Evolutionary conservation across 83 land plant genomes (phyloP), one percentile per base, ranked within the genome.

Genomic region (Picea abies): DNA sequence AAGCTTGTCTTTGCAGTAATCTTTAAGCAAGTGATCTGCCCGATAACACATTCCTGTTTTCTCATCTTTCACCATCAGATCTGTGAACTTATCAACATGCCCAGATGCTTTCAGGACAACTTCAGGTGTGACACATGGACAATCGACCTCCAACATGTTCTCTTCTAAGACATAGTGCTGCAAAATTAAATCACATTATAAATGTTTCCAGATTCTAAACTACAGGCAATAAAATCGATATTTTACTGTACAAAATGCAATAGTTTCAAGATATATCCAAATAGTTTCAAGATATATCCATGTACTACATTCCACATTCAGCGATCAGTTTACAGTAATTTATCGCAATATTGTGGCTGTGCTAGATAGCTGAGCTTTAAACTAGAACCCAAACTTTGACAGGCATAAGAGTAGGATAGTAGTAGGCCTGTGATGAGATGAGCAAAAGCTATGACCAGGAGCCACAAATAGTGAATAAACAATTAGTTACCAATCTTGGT

Each of bases 41-140:
- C 99, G 87, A 72, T 89, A 92, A 68, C 99, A 97, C 19, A 85
- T 82, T 5, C 99, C 98, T 20, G 92, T 89, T 82, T 91, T 94
- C 82, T 92, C 95, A 85, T 97, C 99, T 90, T 95, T 97, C 49
- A 97, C 99, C 99, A 97, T 95, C 14, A 95, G 90, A 79, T 97
- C 99, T 17, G 98, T 95, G 86, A 97, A 97, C 83, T 95, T 97
- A 58, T 97, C 99, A 29, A 97, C 98, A 83, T 97, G 99, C 20
- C 97, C 98, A 26, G 99, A 97, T 29, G 98, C 99, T 83, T 94
- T 94, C 65, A 95, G 86, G 56, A 97, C 99, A 68, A 83, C 87
- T 80, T 97, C 97, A 4, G 98, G 99, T 12, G 99, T 96, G 10
- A 96, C 96, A 84, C 98, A 95, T 4, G 99, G 99, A 83, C 99